Conservation (phyloP, 2,329 filamentous ascomycete species). For the Polychaeton citri region DNA sequence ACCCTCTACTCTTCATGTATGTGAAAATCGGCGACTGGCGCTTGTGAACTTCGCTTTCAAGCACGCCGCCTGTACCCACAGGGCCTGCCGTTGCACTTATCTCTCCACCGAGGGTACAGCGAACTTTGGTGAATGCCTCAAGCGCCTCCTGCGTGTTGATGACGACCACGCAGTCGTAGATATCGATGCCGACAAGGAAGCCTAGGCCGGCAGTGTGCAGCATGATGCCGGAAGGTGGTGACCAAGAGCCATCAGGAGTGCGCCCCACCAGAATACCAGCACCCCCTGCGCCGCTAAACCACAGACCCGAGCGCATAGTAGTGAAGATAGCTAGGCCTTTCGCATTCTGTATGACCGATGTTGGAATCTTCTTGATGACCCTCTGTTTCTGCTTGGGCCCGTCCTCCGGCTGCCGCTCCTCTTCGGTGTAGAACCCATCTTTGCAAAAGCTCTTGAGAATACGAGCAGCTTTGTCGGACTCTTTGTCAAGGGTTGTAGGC, state of each 20-base stretch:
- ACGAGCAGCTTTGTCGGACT: constrained; percentile 81
- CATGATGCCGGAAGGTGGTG: constrained; percentile 78
- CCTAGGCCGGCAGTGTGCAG: constrained; percentile 80
- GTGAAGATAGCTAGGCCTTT: constrained; percentile 89
- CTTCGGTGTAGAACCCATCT: constrained; percentile 56
- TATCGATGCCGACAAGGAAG: constrained; percentile 82
- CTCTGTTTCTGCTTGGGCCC: constrained; percentile 47
- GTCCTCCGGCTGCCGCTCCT: constrained; percentile 27
- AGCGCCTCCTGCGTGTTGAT: constrained; percentile 79
- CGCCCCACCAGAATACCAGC: constrained; percentile 76
- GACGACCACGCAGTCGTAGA: constrained; percentile 89
- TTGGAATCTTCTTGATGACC: constrained; percentile 71
- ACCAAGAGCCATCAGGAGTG: constrained; percentile 79
- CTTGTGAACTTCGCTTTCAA: constrained; percentile 58
- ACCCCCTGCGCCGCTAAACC: constrained; percentile 82
- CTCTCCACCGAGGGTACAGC: constrained; percentile 70
- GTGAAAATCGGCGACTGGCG: constrained; percentile 61
- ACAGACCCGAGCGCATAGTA: constrained; percentile 85
- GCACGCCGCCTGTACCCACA: constrained; percentile 58
- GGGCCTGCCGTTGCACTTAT: constrained; percentile 66
- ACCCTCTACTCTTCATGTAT: constrained; percentile 78
- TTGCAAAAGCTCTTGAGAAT: constrained; percentile 85
- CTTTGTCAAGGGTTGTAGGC: constrained; percentile 73
- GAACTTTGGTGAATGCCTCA: constrained; percentile 67
- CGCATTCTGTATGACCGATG: constrained; percentile 71